These are phyloP conservation scores for Phytophthora gonapodyides DNA, from an alignment of 352 stramenopile species.

Conservation along the genomic window DNA sequence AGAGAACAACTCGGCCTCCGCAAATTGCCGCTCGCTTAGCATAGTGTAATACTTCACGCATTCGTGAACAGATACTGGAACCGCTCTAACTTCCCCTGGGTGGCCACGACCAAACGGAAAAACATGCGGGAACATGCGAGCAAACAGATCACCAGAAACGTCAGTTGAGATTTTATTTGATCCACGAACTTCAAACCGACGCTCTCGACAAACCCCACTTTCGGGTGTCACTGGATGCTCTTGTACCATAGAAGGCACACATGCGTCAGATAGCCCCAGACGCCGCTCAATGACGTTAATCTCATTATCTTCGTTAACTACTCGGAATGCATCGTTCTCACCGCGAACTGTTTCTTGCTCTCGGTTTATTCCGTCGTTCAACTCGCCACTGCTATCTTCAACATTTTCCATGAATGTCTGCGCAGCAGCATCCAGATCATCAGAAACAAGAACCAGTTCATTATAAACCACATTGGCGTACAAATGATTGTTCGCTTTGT, in stretches of 20 bases:
- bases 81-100: neutral
- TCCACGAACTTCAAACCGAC: too few relatives aligned
- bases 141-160: too few relatives aligned
- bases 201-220: too few relatives aligned
- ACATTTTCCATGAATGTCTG: neutral
- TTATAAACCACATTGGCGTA: too few relatives aligned
- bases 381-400: neutral
- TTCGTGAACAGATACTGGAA: conserved; percentile 6
- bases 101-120: conserved; percentile 1
- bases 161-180: too few relatives aligned
- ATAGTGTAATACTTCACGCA: conserved; percentile 6
- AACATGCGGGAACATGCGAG: too few relatives aligned
- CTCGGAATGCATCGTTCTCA: neutral
- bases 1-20: conserved; percentile 10
- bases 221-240: too few relatives aligned
- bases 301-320: neutral
- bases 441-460: too few relatives aligned
- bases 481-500: neutral
- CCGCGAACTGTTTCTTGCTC: neutral
- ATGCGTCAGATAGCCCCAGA: neutral
- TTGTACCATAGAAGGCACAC: too few relatives aligned
- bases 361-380: neutral
- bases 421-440: neutral
- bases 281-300: neutral
- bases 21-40: conserved; percentile 12